Percentiles rank a stretch among this genome's conserved stretches.
These are phyloP conservation scores for Ogataea methylovora DNA, from an alignment of 805 yeast genomes.

Conservation along the genomic window DNA sequence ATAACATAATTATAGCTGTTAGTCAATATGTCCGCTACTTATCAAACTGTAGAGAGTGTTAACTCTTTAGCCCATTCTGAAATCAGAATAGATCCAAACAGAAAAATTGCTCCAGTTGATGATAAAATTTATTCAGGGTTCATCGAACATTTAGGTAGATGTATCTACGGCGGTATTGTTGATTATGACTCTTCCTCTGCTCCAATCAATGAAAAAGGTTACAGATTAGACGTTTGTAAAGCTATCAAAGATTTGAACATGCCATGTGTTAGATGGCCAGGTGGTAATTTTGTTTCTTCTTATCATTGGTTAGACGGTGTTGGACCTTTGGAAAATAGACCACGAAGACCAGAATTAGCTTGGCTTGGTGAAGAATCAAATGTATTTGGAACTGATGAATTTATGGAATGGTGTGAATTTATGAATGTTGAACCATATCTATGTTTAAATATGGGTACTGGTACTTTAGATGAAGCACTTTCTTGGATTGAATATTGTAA, in stretches of 20 bases:
- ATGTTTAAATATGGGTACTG: conserved; percentile 30
- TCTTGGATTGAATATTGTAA: conserved; percentile 29
- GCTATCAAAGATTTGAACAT: conserved; percentile 24
- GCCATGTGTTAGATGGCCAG: conserved; percentile 30
- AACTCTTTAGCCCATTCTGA: conserved; percentile 8
- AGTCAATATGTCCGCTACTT: conserved; percentile 10
- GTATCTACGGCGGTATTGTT: conserved; percentile 30
- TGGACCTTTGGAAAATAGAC: conserved; percentile 24
- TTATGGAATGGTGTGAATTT: conserved; percentile 25
- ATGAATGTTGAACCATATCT: conserved; percentile 25
- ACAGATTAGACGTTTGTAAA: conserved; percentile 22
- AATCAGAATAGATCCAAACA: conserved; percentile 22
- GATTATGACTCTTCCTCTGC: conserved; percentile 15
- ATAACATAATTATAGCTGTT: no score
- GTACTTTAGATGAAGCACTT: conserved; percentile 27
- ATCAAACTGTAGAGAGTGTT: conserved; percentile 12
- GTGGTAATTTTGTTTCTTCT: conserved; percentile 27
- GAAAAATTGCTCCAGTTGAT: conserved; percentile 19
- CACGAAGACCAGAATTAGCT: conserved; percentile 27
- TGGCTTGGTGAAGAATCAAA: conserved; percentile 27
- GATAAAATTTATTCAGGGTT: conserved; percentile 26
- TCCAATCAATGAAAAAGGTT: conserved; percentile 17
- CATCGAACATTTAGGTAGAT: conserved; percentile 29
- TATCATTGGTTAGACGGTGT: conserved; percentile 29
- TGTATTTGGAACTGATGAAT: conserved; percentile 28